Percentiles rank a stretch among this genome's conserved stretches.
phyloP scores from a whole-genome alignment of 2,329 filamentous ascomycete species.

The Colletotrichum theobromicola region DNA sequence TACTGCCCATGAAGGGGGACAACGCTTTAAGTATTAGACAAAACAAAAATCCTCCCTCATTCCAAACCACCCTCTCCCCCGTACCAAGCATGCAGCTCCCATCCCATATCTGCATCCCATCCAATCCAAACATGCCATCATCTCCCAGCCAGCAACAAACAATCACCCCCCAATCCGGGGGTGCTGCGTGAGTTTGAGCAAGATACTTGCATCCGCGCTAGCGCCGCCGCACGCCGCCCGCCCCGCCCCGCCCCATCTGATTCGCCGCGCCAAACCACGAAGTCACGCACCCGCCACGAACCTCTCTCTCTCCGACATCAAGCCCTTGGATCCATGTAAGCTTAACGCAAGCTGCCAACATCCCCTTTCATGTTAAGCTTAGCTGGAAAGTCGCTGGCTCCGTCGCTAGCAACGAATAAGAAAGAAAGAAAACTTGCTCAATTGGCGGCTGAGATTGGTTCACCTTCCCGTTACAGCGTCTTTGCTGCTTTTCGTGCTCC shows the following conservation, averaged over 20 bases:
- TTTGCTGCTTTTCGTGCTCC: not conserved
- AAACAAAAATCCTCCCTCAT: not conserved
- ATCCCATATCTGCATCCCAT: not conserved
- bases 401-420: not conserved
- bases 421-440: conserved; percentile 30
- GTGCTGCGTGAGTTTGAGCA: conserved; percentile 24
- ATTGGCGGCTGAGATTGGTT: conserved; percentile 24
- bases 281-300: not conserved
- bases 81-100: not conserved
- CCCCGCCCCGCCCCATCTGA: conserved; percentile 8
- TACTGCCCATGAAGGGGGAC: too few relatives aligned
- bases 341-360: not conserved
- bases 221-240: conserved; percentile 1
- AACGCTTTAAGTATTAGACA: not conserved
- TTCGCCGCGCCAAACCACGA: not conserved
- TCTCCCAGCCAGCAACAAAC: not conserved
- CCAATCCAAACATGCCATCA: not conserved
- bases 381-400: not conserved
- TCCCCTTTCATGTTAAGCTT: not conserved
- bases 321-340: not conserved
- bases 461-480: not conserved
- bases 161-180: not conserved
- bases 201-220: conserved; percentile 24
- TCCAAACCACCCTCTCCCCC: not conserved
- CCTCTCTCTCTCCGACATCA: not conserved